Evolutionary conservation across 768 basidiomycete species (phyloP).

Genomic region (Hygrophoropsis aurantiaca): DNA sequence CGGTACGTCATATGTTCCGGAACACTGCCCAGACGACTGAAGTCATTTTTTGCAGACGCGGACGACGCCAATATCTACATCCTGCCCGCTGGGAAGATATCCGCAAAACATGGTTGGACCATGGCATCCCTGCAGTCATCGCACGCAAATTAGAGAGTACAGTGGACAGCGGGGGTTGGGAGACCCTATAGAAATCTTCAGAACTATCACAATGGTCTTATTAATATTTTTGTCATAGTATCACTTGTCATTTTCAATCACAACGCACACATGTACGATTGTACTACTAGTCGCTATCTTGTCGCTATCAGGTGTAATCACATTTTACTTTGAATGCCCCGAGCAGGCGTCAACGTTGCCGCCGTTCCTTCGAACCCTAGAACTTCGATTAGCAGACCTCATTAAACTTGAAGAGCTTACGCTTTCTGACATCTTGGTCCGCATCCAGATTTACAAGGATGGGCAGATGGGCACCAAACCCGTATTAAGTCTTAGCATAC

Average conservation of each 20-base stretch:
- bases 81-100: slow-evolving; percentile 87
- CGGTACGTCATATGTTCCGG: slow-evolving; percentile 47
- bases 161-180: slow-evolving; percentile 93
- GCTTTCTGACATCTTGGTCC: slow-evolving; percentile 95
- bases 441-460: slow-evolving; percentile 87
- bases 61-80: slow-evolving; percentile 86
- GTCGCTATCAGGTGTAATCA: no score
- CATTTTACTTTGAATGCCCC: no score
- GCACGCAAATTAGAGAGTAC: slow-evolving; percentile 87
- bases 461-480: slow-evolving; percentile 83
- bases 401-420: no score
- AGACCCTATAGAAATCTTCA: slow-evolving; percentile 55
- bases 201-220: slow-evolving; percentile 3
- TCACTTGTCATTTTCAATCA: not conserved
- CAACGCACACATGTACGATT: no score
- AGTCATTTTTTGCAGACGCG: slow-evolving; percentile 52
- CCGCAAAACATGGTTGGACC: slow-evolving; percentile 85
- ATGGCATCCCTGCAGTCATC: slow-evolving; percentile 86
- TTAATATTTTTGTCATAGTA: not conserved
- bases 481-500: no score
- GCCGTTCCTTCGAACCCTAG: no score
- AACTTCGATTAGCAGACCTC: slow-evolving; percentile 86
- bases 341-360: no score
- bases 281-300: no score
- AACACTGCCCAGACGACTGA: not conserved